Evolutionary conservation across 192 early-diverging fungal genomes (phyloP), one percentile per base, ranked within the genome.

Genomic region (Entomortierella beljakovae): DNA sequence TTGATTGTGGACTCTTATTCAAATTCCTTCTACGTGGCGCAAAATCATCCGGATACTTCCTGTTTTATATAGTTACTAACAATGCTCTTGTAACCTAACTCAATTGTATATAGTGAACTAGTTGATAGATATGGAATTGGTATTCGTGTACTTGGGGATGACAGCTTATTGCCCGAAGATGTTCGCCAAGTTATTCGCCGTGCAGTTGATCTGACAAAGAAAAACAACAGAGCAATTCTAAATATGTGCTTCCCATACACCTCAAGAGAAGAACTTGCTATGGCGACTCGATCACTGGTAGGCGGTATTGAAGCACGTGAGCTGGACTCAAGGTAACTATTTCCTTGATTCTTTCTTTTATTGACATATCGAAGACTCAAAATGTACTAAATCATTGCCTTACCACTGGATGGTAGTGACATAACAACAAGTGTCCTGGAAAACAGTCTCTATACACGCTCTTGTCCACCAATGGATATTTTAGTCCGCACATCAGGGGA

Each of bases 401-500:
- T 25, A 8, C n/a, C 46, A 25, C 18, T 38, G 16, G 11, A 20
- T 57, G 38, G 35, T 73, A 91, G 89, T 3, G 92, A 93, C 54
- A 87, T 97, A 22, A 80, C 85, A 28, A 87, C 90, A 61, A 71
- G 85, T 5, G 70, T 86, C 32, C 80, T 91, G 42, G 87, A 83
- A 53, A 74, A 84, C 49, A 88, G 86, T 62, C 82, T 93, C 70
- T 95, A 82, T 67, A 95, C 84, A 42, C 82, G 71, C 60, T 74
- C 74, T 9, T 90, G 84, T 48, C 90, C 92, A 3, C 90, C 90
- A 18, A 72, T 99, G 55, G 97, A 99, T 67, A 86, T 98, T 18
- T 73, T 97, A 38, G 87, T 99, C 48, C 88, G 98, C 42, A 99
- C 98, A 0, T 96, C 94, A 7, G 97, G 96, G n/a, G 96, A 99